Evolutionary conservation across 768 basidiomycete species (phyloP).

Genomic region (Fistulinella prunicolor): DNA sequence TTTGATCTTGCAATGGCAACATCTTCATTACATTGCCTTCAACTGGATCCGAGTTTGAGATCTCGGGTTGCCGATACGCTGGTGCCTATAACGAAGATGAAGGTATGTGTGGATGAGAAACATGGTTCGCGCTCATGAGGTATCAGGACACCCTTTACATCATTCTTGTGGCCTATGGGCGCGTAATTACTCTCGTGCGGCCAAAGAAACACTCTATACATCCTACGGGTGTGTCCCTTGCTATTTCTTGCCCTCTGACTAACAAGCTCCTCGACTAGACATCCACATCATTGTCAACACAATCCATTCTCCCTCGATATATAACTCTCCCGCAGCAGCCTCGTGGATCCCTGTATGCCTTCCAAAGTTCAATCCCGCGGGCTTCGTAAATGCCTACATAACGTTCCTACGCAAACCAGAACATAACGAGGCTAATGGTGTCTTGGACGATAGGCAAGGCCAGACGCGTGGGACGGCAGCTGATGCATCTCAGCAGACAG

Average conservation of each 20-base stretch:
- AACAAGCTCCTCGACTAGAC: constrained; percentile 40
- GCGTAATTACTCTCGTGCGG: constrained; percentile 81
- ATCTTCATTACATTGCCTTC: constrained; percentile 78
- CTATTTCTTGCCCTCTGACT: not conserved
- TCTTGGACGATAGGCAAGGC: constrained; percentile 1
- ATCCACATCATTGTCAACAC: constrained; percentile 93
- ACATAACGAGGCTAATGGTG: constrained; percentile 5
- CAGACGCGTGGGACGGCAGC: not conserved
- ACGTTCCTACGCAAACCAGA: constrained; percentile 56
- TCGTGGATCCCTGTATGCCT: constrained; percentile 96
- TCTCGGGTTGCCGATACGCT: constrained; percentile 76
- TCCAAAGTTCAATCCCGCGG: constrained; percentile 86
- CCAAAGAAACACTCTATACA: constrained; percentile 95
- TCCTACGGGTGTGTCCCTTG: constrained; percentile 63
- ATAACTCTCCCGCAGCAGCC: constrained; percentile 74
- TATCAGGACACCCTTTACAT: constrained; percentile 86
- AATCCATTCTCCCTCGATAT: constrained; percentile 75
- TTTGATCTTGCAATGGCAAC: constrained; percentile 78
- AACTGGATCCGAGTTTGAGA: constrained; percentile 65
- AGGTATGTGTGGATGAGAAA: constrained; percentile 41
- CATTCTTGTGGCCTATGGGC: constrained; percentile 73
- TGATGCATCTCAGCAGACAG: constrained; percentile 6
- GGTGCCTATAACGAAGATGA: constrained; percentile 78
- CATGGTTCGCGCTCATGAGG: not conserved
- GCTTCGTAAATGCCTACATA: constrained; percentile 91